phyloP scores from a whole-genome alignment of 495 filamentous ascomycete species.

The Oidiodendron maius region DNA sequence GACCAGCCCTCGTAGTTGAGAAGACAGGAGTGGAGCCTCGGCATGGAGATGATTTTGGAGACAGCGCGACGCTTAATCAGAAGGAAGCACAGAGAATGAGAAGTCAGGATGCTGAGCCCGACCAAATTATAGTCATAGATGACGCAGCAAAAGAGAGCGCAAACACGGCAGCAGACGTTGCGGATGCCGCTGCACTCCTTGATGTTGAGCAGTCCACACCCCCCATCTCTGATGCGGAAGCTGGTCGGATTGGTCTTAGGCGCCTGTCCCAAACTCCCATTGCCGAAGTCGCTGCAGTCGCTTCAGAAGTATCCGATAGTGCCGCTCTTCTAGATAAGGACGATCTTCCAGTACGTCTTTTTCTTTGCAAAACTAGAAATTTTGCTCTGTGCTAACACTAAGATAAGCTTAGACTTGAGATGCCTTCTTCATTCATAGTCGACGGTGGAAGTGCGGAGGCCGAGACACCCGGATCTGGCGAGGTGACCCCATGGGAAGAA shows the following conservation, averaged over 20 bases:
- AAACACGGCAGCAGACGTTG: slow-evolving; percentile 32
- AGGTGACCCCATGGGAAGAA: slow-evolving; percentile 16
- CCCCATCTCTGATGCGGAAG: slow-evolving; percentile 24
- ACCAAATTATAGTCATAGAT: not conserved
- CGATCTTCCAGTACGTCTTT: not conserved
- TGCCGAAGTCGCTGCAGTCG: slow-evolving; percentile 32
- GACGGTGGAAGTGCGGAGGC: not conserved
- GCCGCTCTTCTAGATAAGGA: slow-evolving; percentile 26
- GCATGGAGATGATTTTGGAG: slow-evolving; percentile 6
- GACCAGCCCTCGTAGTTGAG: slow-evolving; percentile 10
- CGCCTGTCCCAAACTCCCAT: slow-evolving; percentile 29
- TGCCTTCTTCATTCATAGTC: slow-evolving; percentile 3
- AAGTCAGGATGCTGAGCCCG: slow-evolving; percentile 9
- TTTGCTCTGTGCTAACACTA: too few relatives aligned
- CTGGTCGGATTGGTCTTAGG: slow-evolving; percentile 24
- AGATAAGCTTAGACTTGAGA: too few relatives aligned
- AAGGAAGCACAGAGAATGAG: slow-evolving; percentile 1
- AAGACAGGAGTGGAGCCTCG: slow-evolving; percentile 4
- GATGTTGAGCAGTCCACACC: slow-evolving; percentile 22
- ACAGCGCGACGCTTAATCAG: slow-evolving; percentile 3
- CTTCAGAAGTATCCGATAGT: slow-evolving; percentile 43
- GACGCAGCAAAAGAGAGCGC: slow-evolving; percentile 15
- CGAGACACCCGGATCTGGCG: not conserved
- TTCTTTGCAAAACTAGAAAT: too few relatives aligned
- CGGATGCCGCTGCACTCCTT: slow-evolving; percentile 21